Percentiles rank a stretch among this genome's conserved stretches.
Evolutionary conservation across 2,329 filamentous ascomycete species (phyloP).

Genomic region (Endoconidiophora polonica): DNA sequence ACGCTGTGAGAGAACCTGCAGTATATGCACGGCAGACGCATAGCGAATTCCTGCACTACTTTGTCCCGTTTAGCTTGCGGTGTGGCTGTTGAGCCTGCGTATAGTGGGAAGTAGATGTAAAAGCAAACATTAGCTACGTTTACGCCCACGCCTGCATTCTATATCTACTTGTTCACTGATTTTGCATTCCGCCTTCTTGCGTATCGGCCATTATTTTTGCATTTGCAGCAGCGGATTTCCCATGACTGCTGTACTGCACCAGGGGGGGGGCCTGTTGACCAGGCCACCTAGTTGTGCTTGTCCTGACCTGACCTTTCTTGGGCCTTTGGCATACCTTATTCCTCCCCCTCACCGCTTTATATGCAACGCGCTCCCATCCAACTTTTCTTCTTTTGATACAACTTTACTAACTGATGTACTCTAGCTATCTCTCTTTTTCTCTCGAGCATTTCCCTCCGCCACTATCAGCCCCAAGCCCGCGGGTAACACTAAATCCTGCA

Average conservation of each 20-base stretch:
- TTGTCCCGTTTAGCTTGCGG: too few relatives aligned
- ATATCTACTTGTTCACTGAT: too few relatives aligned
- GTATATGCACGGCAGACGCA: too few relatives aligned
- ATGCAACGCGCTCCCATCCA: background rate
- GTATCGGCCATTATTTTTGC: too few relatives aligned
- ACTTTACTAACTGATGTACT: background rate
- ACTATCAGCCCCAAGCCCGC: background rate
- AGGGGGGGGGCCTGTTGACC: background rate
- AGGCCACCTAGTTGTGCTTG: background rate
- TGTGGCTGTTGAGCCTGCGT: too few relatives aligned
- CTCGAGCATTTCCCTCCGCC: background rate
- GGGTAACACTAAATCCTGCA: slow-evolving; percentile 4
- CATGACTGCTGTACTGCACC: background rate
- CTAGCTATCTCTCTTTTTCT: background rate
- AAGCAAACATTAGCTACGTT: too few relatives aligned
- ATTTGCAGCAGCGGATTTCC: background rate
- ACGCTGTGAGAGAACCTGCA: too few relatives aligned
- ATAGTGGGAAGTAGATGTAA: too few relatives aligned
- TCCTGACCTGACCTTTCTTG: background rate
- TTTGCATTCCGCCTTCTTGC: too few relatives aligned
- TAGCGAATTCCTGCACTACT: too few relatives aligned
- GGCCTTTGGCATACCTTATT: background rate
- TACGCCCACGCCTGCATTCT: too few relatives aligned
- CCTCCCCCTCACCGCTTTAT: background rate
- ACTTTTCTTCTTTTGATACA: background rate